Evolutionary conservation across 495 filamentous ascomycete genomes (phyloP).

Genomic region (Penicillium coprophilum): DNA sequence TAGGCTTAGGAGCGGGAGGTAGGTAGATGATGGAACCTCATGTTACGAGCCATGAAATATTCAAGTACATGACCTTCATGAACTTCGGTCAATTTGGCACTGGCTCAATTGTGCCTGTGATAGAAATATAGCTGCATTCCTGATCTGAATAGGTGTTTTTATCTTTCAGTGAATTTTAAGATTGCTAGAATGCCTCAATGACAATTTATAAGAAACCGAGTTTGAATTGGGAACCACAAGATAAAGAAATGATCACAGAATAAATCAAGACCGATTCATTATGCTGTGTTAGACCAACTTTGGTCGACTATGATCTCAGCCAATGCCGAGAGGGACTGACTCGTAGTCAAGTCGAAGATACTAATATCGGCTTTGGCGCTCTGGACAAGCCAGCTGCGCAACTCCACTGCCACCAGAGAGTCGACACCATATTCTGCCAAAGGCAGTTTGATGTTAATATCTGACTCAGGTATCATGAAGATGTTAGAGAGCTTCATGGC

Average conservation of each 20-base stretch:
- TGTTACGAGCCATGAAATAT: no score
- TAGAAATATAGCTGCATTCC: no score
- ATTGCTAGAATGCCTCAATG: no score
- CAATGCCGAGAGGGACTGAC: not conserved
- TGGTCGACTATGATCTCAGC: not conserved
- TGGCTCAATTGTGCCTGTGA: no score
- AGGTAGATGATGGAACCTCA: no score
- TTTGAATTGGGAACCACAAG: not conserved
- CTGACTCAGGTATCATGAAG: constrained; percentile 1
- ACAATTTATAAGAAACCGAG: no score
- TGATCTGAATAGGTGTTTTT: no score
- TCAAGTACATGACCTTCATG: no score
- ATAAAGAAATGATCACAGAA: not conserved
- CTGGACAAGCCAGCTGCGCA: constrained; percentile 53
- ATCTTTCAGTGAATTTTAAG: no score
- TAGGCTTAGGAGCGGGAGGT: no score
- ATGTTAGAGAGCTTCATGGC: not conserved
- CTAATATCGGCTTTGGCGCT: not conserved
- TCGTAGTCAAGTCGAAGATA: not conserved
- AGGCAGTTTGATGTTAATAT: constrained; percentile 19
- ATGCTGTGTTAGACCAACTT: not conserved
- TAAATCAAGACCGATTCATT: not conserved
- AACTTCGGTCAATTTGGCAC: no score
- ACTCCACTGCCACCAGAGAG: constrained; percentile 56
- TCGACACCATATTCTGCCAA: constrained; percentile 53